Conservation (phyloP, 2,329 filamentous ascomycete genomes). For the Cladorrhinum sp. region DNA sequence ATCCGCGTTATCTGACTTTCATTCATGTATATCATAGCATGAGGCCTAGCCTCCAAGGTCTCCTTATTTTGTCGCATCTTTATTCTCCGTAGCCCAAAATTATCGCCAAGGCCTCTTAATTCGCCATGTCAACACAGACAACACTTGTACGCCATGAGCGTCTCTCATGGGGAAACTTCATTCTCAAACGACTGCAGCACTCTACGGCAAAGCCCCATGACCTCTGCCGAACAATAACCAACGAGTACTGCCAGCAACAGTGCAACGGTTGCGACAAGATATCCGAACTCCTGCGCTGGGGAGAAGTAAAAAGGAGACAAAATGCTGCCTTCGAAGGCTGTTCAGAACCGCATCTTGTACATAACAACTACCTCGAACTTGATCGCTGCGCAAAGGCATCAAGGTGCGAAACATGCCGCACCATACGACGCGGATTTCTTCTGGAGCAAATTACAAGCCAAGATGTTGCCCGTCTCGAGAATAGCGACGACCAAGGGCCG, state of each 20-base stretch:
- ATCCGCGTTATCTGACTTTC: not conserved
- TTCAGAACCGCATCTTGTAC: slow-evolving; percentile 20
- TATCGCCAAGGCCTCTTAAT: not conserved
- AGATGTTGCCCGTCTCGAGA: slow-evolving; percentile 18
- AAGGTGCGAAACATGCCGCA: slow-evolving; percentile 25
- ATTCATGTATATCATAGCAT: not conserved
- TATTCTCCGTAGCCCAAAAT: not conserved
- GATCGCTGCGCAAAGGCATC: slow-evolving; percentile 20
- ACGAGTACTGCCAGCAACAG: slow-evolving; percentile 20
- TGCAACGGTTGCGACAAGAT: slow-evolving; percentile 25
- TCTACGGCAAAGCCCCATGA: slow-evolving; percentile 3
- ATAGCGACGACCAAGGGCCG: slow-evolving; percentile 22
- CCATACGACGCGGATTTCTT: slow-evolving; percentile 25
- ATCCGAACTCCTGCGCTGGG: slow-evolving; percentile 26
- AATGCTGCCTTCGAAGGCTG: slow-evolving; percentile 18
- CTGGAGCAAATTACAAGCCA: slow-evolving; percentile 24
- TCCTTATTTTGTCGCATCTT: not conserved
- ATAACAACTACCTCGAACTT: slow-evolving; percentile 26
- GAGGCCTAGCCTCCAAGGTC: not conserved
- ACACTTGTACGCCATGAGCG: slow-evolving; percentile 2
- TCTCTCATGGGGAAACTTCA: slow-evolving; percentile 4
- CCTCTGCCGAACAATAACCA: slow-evolving; percentile 16
- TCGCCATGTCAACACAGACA: slow-evolving; percentile 7
- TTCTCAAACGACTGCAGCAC: not conserved
- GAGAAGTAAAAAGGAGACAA: slow-evolving; percentile 23